These are phyloP conservation scores for Multifurca ochricompacta DNA, from an alignment of 768 basidiomycete genomes.

Conservation along the genomic window DNA sequence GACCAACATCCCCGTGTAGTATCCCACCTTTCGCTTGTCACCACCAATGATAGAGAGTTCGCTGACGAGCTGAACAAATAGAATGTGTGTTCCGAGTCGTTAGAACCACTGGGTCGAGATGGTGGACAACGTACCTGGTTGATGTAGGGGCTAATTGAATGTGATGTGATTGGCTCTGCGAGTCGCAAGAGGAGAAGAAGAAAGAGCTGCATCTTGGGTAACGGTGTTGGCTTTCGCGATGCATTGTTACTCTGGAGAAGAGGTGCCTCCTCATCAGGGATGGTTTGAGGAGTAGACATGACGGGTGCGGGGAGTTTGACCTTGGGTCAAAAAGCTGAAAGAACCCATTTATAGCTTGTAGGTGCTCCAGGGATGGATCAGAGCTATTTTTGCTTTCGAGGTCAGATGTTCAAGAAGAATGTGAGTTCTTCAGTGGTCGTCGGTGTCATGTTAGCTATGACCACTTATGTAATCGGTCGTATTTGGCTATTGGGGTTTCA, in stretches of 20 bases:
- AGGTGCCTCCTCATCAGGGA: constrained; percentile 6
- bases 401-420: too few species aligned
- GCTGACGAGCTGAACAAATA: constrained; percentile 32
- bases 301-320: not conserved
- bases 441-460: too few species aligned
- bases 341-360: too few species aligned
- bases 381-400: too few species aligned
- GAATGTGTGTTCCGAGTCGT: too few species aligned
- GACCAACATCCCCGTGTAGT: constrained; percentile 44
- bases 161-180: constrained; percentile 41
- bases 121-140: constrained; percentile 32
- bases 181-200: constrained; percentile 39
- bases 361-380: too few species aligned
- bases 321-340: too few species aligned
- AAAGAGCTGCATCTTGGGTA: constrained; percentile 39
- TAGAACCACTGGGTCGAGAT: not conserved
- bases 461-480: too few species aligned
- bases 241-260: not conserved
- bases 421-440: too few species aligned
- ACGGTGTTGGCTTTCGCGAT: constrained; percentile 30
- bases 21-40: constrained; percentile 38
- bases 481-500: too few species aligned
- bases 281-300: not conserved
- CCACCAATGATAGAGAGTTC: constrained; percentile 37
- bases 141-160: constrained; percentile 44